Evolutionary conservation across 1,139 yeast species (phyloP).

Genomic region (Lodderomyces parapsilosis): DNA sequence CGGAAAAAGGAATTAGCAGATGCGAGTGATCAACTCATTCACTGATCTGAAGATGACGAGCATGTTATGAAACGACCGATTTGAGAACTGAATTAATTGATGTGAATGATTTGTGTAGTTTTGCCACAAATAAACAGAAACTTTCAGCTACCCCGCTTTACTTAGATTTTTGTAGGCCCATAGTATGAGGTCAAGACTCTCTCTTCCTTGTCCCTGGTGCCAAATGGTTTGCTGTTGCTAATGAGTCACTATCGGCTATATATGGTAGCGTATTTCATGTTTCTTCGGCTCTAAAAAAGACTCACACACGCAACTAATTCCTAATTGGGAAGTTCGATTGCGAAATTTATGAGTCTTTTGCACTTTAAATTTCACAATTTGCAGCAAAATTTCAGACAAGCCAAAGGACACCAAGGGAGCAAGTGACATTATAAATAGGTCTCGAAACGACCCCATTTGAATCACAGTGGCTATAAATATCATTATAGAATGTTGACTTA

Average conservation of each 20-base stretch:
- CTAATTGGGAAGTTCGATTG: not conserved
- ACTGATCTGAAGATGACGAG: not conserved
- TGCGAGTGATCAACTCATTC: no score
- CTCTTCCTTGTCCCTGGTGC: not conserved
- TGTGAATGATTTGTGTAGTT: no score
- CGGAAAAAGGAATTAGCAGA: no score
- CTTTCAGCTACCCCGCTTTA: no score
- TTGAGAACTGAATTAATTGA: no score
- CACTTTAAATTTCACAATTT: not conserved
- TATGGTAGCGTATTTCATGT: not conserved
- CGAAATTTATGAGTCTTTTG: constrained; percentile 1
- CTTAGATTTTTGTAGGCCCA: no score
- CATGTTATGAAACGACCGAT: no score
- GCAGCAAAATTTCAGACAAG: not conserved
- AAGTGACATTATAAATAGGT: not conserved
- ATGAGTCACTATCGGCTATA: not conserved
- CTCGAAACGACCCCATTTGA: not conserved
- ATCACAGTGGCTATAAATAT: not conserved
- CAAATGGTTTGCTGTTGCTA: not conserved
- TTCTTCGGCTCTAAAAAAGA: not conserved
- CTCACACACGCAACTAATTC: not conserved
- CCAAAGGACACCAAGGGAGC: not conserved
- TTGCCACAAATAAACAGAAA: no score
- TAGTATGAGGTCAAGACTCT: not conserved
- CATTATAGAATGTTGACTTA: constrained; percentile 14